Conservation (phyloP, 2,329 filamentous ascomycete genomes). For the Aspergillus fumigatiaffinis region DNA sequence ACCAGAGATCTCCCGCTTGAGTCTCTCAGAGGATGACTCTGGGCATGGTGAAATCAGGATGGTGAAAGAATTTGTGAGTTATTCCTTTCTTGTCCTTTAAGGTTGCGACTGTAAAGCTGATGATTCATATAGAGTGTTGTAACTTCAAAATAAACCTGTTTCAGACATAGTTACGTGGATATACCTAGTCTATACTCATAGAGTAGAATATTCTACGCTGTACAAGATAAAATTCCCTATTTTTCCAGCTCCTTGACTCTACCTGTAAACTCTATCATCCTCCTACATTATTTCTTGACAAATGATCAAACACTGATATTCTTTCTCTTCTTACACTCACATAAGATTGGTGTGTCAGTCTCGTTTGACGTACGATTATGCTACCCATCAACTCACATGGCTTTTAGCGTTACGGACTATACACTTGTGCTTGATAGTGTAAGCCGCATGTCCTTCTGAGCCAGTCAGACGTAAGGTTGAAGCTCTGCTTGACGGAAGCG, state of each 20-base stretch:
- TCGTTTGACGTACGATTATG: background rate
- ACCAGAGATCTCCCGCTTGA: background rate
- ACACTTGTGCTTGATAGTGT: background rate
- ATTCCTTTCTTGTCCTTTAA: background rate
- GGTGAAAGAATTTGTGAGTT: constrained; percentile 14
- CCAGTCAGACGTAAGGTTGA: no score
- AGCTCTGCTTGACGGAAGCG: background rate
- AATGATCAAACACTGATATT: no score
- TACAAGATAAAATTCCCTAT: no score
- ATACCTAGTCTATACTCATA: background rate
- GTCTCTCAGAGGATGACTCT: background rate
- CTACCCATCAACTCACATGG: background rate
- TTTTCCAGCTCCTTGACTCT: no score
- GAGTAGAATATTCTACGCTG: background rate
- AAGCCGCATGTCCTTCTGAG: background rate
- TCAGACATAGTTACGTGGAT: background rate
- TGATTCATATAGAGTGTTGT: background rate
- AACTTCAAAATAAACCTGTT: background rate
- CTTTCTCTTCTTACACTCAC: no score
- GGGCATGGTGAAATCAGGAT: constrained; percentile 11
- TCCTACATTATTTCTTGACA: background rate
- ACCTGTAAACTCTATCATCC: background rate
- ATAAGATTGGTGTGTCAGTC: no score
- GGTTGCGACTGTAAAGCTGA: background rate
- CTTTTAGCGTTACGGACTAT: background rate